phyloP scores from a whole-genome alignment of 768 basidiomycete genomes.

The Boletus tylopilopsis region DNA sequence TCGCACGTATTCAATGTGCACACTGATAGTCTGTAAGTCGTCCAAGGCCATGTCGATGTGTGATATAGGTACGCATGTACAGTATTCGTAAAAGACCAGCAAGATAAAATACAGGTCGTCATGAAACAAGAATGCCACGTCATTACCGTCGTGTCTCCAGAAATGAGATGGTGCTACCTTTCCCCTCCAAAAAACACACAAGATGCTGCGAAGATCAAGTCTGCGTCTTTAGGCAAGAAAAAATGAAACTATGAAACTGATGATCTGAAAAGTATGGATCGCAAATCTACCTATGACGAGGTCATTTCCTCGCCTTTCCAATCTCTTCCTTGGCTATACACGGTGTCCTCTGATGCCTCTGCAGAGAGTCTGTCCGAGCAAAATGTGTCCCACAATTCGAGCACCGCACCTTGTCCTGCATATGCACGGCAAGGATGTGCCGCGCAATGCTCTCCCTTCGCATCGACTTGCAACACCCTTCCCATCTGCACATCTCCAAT shows the following conservation, averaged over 20 bases:
- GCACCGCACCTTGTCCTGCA: constrained; percentile 20
- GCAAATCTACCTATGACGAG: not conserved
- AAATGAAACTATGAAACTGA: not conserved
- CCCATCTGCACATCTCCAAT: constrained; percentile 15
- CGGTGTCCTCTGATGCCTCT: constrained; percentile 17
- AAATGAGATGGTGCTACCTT: too few species aligned
- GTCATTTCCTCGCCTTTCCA: not conserved
- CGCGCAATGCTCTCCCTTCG: constrained; percentile 25
- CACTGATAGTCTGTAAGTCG: not conserved
- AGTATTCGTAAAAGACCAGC: not conserved
- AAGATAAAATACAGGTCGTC: too few species aligned
- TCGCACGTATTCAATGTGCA: not conserved
- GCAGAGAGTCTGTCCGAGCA: constrained; percentile 24
- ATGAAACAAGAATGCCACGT: too few species aligned
- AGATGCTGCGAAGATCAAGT: not conserved
- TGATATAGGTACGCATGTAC: not conserved
- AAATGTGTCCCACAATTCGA: constrained; percentile 15
- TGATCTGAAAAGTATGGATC: not conserved
- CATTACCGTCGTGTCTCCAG: too few species aligned
- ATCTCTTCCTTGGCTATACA: constrained; percentile 4
- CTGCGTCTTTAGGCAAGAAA: not conserved
- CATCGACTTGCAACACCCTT: constrained; percentile 16
- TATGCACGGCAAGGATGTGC: constrained; percentile 23
- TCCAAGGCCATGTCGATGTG: too few species aligned
- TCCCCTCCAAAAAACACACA: not conserved